Evolutionary conservation across 805 yeast genomes (phyloP).

Genomic region (Ogataea allantospora): DNA sequence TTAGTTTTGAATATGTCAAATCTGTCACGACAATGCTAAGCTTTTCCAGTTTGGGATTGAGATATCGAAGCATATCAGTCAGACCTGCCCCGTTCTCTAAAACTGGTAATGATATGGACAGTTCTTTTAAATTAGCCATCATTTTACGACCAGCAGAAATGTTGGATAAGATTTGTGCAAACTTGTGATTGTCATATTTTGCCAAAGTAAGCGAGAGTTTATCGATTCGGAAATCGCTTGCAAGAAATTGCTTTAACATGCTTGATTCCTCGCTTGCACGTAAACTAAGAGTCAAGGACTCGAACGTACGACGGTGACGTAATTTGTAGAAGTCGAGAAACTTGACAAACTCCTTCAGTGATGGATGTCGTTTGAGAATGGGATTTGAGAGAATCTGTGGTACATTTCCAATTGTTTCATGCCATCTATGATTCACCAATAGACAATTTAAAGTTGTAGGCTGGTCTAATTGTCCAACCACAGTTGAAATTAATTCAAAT

Average conservation of each 20-base stretch:
- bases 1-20: constrained; percentile 1
- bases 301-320: constrained; percentile 9
- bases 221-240: constrained; percentile 10
- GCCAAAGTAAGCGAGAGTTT: constrained; percentile 9
- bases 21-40: constrained; percentile 12
- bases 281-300: constrained; percentile 9
- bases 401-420: constrained; percentile 6
- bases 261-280: constrained; percentile 18
- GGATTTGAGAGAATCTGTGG: constrained; percentile 18
- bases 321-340: constrained; percentile 15
- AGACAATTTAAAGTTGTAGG: constrained; percentile 15
- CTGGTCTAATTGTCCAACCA: constrained; percentile 20
- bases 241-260: constrained; percentile 15
- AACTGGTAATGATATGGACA: constrained; percentile 15
- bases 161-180: constrained; percentile 9
- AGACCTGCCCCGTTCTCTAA: constrained; percentile 19
- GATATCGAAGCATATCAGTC: constrained; percentile 11
- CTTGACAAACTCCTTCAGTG: constrained; percentile 14
- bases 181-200: constrained; percentile 9
- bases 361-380: constrained; percentile 7
- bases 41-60: constrained; percentile 11
- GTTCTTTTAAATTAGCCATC: constrained; percentile 13
- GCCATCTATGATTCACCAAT: constrained; percentile 22
- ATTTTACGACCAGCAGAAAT: constrained; percentile 13
- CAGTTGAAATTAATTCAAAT: constrained; percentile 19